Evolutionary conservation across 306 rosid genomes (phyloP), one percentile per base, ranked within the genome.

Genomic region (Fagus crenata): DNA sequence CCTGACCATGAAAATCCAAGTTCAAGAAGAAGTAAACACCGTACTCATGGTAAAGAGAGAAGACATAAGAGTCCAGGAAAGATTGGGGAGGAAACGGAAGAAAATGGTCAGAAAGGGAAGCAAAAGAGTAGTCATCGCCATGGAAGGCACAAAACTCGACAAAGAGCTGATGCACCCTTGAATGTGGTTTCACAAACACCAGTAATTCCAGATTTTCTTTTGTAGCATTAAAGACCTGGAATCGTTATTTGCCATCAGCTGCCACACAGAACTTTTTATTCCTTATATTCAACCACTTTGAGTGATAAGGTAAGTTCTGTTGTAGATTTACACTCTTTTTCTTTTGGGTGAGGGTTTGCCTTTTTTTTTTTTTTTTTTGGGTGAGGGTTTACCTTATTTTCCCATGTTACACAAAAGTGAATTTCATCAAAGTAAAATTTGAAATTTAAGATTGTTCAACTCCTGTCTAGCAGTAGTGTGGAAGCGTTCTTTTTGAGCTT

Each of bases 121-220:
- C 85, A 87, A 75, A 90, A 89, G 82, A 87, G 92, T 69, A 85
- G 87, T 72, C 93, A 70, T 53, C 84, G 81, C 68, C 92, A 83
- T 68, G 71, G 89, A 53, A 92, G 80, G 80, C 91, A 83, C 69
- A 89, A 84, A 82, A 85, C 87, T 86, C 91, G 71, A 74, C 92
- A 84, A 86, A 89, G 87, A 84, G 86, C 87, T 41, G 89, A 87
- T 41, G 84, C 80, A 39, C 86, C 92, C 39, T 85, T 87, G 81
- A 89, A 77, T 55, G 92, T 83, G 82, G 90, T 79, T 83, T 83
- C 97, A 53, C 96, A 86, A 81, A 68, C 91, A 43, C 85, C 86
- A 13, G 93, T 79, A 71, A 87, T 95, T 81, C 99, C 99, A 11
- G 99, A 95, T 83, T 95, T 92, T 83, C 97, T 95, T 72, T 85